These are phyloP conservation scores for Saitoella complicata DNA, from an alignment of 805 yeast genomes.

Conservation along the genomic window DNA sequence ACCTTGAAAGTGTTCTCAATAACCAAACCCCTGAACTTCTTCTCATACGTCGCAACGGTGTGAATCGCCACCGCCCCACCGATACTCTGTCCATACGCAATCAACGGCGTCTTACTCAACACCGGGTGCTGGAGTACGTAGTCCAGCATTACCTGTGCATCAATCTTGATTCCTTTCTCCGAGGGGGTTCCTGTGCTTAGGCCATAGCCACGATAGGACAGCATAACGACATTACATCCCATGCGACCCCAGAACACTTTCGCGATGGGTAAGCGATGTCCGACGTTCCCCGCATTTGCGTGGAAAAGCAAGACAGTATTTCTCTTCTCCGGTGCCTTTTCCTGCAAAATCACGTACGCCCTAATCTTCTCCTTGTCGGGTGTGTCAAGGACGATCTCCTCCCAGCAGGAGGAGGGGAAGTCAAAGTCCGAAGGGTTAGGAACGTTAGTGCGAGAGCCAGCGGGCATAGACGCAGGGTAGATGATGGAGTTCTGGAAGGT, in stretches of 20 bases:
- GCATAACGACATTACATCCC: slow-evolving; percentile 8
- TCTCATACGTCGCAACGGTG: slow-evolving; percentile 40
- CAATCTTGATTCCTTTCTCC: slow-evolving; percentile 67
- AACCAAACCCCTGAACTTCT: slow-evolving; percentile 45
- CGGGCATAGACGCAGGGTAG: slow-evolving; percentile 72
- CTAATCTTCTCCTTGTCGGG: slow-evolving; percentile 54
- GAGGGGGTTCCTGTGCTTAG: slow-evolving; percentile 56
- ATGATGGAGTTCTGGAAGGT: slow-evolving; percentile 47
- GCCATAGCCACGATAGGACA: slow-evolving; percentile 27
- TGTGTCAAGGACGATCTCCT: slow-evolving; percentile 44
- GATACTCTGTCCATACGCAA: slow-evolving; percentile 73
- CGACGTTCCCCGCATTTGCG: slow-evolving; percentile 95
- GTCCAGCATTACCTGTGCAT: slow-evolving; percentile 56
- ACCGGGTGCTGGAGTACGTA: slow-evolving; percentile 40
- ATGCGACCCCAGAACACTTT: slow-evolving; percentile 36
- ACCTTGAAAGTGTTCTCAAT: slow-evolving; percentile 78
- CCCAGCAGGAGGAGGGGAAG: slow-evolving; percentile 33
- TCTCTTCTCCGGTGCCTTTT: slow-evolving; percentile 6
- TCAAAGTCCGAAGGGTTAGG: slow-evolving; percentile 62
- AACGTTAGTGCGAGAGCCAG: slow-evolving; percentile 46
- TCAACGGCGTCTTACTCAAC: slow-evolving; percentile 35
- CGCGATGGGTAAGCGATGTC: slow-evolving; percentile 73
- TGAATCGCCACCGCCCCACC: slow-evolving; percentile 93
- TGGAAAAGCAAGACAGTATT: slow-evolving; percentile 60
- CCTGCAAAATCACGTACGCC: slow-evolving; percentile 33